A percentile compares a stretch with the other conserved stretches of the same genome.
These are phyloP conservation scores for Talaromyces sp. DNA, from an alignment of 2,329 filamentous ascomycete species.

Conservation along the genomic window DNA sequence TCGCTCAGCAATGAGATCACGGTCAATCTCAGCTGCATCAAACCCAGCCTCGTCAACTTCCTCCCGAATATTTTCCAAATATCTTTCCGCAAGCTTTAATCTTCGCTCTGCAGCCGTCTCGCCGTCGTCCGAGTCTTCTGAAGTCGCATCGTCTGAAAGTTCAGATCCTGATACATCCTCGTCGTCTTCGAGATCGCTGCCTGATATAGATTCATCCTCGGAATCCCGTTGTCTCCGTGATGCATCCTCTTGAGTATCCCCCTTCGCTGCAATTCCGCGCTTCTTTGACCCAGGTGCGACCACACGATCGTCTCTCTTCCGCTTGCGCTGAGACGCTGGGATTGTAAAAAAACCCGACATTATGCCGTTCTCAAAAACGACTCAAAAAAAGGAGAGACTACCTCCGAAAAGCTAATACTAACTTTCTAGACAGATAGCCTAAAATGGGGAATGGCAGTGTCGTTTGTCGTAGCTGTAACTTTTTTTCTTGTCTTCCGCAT, in stretches of 20 bases:
- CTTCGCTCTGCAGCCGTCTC: conserved; percentile 89
- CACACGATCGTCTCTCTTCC: conserved; percentile 64
- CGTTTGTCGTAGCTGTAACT: neutral
- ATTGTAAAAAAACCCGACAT: conserved; percentile 98
- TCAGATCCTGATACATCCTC: conserved; percentile 54
- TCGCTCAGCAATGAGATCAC: conserved; percentile 84
- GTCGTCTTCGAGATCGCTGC: conserved; percentile 64
- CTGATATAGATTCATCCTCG: conserved; percentile 79
- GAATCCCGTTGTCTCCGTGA: conserved; percentile 47
- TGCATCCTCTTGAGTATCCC: conserved; percentile 25
- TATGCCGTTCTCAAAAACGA: neutral
- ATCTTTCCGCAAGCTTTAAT: conserved; percentile 82
- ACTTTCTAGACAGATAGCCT: neutral
- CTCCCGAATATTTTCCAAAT: conserved; percentile 82
- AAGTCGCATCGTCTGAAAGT: conserved; percentile 51
- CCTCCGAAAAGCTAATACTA: neutral
- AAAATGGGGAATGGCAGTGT: neutral
- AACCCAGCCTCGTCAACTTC: conserved; percentile 83
- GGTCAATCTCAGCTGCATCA: conserved; percentile 89
- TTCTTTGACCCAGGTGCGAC: conserved; percentile 45
- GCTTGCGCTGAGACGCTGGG: conserved; percentile 82
- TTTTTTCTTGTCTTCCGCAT: conserved; percentile 13
- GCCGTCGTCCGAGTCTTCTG: conserved; percentile 63
- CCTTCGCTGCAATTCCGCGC: conserved; percentile 39
- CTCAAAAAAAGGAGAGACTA: neutral